Base-by-base conservation (phyloP, 768 basidiomycete species). In the Russula griseocarnosa region DNA sequence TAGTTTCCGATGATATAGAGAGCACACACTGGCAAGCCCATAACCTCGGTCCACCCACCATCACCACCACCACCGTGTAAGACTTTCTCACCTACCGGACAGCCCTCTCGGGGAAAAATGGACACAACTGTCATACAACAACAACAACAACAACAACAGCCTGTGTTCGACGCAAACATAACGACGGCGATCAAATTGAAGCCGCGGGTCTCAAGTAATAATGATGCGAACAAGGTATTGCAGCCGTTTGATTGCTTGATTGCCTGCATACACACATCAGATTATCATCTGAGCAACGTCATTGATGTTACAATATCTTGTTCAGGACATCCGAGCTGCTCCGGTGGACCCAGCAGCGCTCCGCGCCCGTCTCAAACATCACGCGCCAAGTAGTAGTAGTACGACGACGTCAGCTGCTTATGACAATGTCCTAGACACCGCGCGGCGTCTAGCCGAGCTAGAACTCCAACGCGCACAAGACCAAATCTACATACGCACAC, bases 311-410 rank as follows among this genome's bases (percentile, higher is more conserved):
- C 18, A 5, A 30, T 30, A 5, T 30, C 20, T 42, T 5, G 14
- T 9, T 28, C 44, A n/a, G n/a, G 32, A 11, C 8, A 9, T 2
- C 32, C 32, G 34, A 34, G 36, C 13, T 36, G 34, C 34, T 11
- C 34, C 34, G 2, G 9, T 1, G 9, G 57, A 65, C n/a, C 58
- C 54, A 1, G 49, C 63, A 8, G 49, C 54, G 9, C 30, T 65
- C 30, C 63, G 63, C 0, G 54, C 59, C 13, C 59, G 64, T 47
- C 59, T 65, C 30, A 65, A 52, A 10, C 64, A 46, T 20, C 64
- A 59, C 50, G 20, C 40, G 0, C 1, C 55, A 1, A 10, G 6
- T 11, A 22, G 18, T 3, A 36, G 8, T 6, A 30, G 30, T 6
- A 30, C 53, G 13, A 5, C 32, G 2, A 8, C 46, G 5, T 3